A percentile compares a stretch with the other conserved stretches of the same genome.
Evolutionary conservation across 352 stramenopile species (phyloP).

Genomic region (Pythium catenulatum): DNA sequence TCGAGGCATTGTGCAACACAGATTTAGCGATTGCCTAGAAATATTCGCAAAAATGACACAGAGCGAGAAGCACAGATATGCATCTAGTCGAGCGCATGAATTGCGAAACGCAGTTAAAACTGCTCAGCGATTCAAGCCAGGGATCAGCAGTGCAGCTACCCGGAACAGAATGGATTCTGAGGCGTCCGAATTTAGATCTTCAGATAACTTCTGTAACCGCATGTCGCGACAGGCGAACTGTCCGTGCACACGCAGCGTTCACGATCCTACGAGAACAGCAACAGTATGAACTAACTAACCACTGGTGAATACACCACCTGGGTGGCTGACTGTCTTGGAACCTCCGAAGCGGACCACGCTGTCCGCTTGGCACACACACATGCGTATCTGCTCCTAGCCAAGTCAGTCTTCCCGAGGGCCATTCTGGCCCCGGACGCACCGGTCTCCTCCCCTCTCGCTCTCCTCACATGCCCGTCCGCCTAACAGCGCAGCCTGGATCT

Average conservation of each 20-base stretch:
- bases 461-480: neutral
- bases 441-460: neutral
- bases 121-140: no score
- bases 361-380: neutral
- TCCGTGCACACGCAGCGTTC: neutral
- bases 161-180: no score
- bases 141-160: no score
- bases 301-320: neutral
- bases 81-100: no score
- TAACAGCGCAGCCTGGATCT: neutral
- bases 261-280: neutral
- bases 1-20: no score
- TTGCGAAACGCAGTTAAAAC: no score
- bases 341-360: neutral
- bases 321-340: neutral
- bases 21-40: no score
- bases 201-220: no score
- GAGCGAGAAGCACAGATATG: no score
- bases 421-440: neutral
- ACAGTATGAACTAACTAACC: neutral
- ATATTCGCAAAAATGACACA: no score
- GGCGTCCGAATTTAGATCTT: no score
- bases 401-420: neutral
- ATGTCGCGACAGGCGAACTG: neutral
- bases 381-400: neutral